Percentiles rank a stretch among this genome's conserved stretches.
Evolutionary conservation across 2,329 filamentous ascomycete genomes (phyloP).

Genomic region (Colletotrichum spaethianum): DNA sequence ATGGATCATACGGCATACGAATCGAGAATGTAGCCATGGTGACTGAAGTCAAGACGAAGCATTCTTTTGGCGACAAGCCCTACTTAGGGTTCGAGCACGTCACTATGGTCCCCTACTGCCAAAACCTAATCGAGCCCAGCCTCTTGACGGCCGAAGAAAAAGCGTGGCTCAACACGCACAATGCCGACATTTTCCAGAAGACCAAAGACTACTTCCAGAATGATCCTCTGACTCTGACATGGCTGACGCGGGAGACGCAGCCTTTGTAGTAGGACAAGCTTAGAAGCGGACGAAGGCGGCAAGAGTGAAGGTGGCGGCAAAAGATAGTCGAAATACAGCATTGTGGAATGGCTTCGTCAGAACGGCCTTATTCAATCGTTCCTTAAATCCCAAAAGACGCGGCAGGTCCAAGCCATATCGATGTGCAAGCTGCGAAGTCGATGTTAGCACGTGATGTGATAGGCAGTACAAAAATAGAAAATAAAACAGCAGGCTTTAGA

Average conservation of each 20-base stretch:
- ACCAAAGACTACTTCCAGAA: constrained; percentile 82
- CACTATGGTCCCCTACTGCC: constrained; percentile 96
- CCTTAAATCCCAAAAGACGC: constrained; percentile 49
- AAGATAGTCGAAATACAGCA: constrained; percentile 58
- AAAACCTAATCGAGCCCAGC: constrained; percentile 83
- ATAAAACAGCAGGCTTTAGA: neutral
- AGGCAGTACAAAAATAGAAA: neutral
- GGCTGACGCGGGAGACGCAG: constrained; percentile 90
- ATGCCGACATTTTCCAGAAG: constrained; percentile 85
- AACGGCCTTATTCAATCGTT: constrained; percentile 47
- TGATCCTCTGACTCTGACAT: constrained; percentile 79
- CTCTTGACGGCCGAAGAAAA: constrained; percentile 83
- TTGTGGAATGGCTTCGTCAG: constrained; percentile 32
- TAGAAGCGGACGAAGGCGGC: constrained; percentile 67
- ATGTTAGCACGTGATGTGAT: constrained; percentile 5
- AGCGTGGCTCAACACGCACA: constrained; percentile 89
- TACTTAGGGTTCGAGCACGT: constrained; percentile 97
- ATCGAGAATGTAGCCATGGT: constrained; percentile 98
- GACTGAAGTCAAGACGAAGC: constrained; percentile 86
- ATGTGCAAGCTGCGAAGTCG: constrained; percentile 48
- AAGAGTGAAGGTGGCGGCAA: constrained; percentile 80
- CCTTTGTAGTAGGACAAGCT: constrained; percentile 57
- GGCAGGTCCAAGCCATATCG: constrained; percentile 52
- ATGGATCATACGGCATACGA: constrained; percentile 92
- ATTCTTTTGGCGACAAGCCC: constrained; percentile 93